These are phyloP conservation scores for Trypanosoma caninum DNA, from an alignment of 208 protist genomes.

Conservation along the genomic window DNA sequence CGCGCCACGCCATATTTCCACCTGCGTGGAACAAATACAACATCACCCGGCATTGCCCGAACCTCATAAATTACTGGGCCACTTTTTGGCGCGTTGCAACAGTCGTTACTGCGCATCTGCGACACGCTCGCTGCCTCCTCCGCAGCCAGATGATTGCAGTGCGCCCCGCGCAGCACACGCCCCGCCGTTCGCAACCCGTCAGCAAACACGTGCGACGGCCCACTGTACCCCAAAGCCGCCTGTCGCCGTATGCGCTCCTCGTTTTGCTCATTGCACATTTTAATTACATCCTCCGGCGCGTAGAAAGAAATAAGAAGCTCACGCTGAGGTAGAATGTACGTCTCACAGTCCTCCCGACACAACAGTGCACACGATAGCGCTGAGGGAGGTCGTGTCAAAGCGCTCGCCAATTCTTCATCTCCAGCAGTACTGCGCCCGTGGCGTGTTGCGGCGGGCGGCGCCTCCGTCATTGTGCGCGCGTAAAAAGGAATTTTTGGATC, in stretches of 20 bases:
- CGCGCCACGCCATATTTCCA: constrained; percentile 62
- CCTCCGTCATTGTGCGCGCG: constrained; percentile 52
- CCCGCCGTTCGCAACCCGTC: constrained; percentile 36
- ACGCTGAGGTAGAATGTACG: constrained; percentile 71
- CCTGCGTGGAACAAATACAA: constrained; percentile 68
- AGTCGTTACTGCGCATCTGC: not conserved
- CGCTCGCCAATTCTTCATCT: no score
- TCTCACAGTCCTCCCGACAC: constrained; percentile 59
- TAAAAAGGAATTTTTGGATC: constrained; percentile 45
- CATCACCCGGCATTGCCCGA: constrained; percentile 75
- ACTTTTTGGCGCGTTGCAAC: not conserved
- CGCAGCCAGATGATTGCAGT: constrained; percentile 31
- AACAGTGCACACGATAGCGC: constrained; percentile 21
- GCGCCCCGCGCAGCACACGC: constrained; percentile 27
- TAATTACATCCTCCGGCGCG: constrained; percentile 36
- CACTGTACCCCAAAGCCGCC: constrained; percentile 27
- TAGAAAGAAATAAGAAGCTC: constrained; percentile 66
- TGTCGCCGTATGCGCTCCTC: constrained; percentile 41
- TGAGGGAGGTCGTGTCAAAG: no score
- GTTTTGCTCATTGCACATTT: constrained; percentile 59
- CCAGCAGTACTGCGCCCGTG: no score
- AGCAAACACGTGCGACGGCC: constrained; percentile 9
- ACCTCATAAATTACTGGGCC: constrained; percentile 44
- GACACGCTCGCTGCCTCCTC: constrained; percentile 12
- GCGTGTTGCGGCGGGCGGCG: not conserved